Percentiles rank a stretch among this genome's conserved stretches.
These are phyloP conservation scores for Dendrothele bispora DNA, from an alignment of 768 basidiomycete species.

Conservation along the genomic window DNA sequence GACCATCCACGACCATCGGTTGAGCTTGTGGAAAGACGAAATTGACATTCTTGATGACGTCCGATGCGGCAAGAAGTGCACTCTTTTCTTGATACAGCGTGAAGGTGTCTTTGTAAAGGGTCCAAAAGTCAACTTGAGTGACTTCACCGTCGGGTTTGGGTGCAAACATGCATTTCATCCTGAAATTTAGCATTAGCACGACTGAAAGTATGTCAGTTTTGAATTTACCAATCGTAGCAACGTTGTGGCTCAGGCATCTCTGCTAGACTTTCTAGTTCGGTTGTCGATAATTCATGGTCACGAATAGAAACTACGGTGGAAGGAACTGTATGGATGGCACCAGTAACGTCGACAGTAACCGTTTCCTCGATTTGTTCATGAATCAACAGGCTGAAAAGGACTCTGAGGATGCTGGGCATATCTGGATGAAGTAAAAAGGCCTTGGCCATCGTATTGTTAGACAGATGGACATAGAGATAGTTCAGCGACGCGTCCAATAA, in stretches of 20 bases:
- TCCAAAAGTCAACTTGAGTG: conserved; percentile 96
- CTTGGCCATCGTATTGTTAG: conserved; percentile 72
- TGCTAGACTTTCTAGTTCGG: conserved; percentile 64
- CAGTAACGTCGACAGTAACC: conserved; percentile 62
- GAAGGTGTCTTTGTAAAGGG: conserved; percentile 85
- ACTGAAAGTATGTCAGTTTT: not conserved
- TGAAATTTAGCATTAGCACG: conserved; percentile 25
- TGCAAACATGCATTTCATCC: conserved; percentile 93
- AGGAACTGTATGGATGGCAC: conserved; percentile 56
- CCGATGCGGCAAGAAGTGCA: conserved; percentile 77
- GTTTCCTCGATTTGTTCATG: conserved; percentile 73
- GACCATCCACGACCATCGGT: conserved; percentile 81
- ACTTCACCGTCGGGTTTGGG: conserved; percentile 75
- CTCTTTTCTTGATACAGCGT: conserved; percentile 54
- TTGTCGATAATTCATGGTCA: conserved; percentile 67
- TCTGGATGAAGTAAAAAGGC: conserved; percentile 71
- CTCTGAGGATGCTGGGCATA: conserved; percentile 67
- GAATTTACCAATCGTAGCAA: conserved; percentile 76
- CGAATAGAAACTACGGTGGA: conserved; percentile 45
- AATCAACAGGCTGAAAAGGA: conserved; percentile 67
- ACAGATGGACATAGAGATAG: conserved; percentile 74
- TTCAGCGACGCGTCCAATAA: conserved; percentile 73
- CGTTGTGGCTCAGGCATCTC: conserved; percentile 70
- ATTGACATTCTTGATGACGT: conserved; percentile 93
- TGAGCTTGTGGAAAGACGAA: conserved; percentile 77